Evolutionary conservation across 805 yeast genomes (phyloP), one percentile per base, ranked within the genome.

Genomic region (Pichia paraexigua): DNA sequence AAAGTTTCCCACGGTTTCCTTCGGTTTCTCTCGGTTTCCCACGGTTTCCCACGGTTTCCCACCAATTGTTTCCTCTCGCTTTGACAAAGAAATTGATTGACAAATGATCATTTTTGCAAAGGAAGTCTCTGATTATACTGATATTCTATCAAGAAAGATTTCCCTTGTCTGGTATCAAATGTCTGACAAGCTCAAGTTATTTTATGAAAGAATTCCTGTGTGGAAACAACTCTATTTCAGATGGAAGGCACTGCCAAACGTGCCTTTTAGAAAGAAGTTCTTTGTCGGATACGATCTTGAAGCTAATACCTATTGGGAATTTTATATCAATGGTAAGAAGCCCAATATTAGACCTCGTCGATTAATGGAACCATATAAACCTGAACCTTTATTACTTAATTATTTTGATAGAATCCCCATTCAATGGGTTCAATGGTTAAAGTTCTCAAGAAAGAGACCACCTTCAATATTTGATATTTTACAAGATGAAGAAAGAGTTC

Each of bases 221-320:
- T 71, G 76, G 70, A 78, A 73, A 61, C 76, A 77, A 46, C 51
- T 78, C 0, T 69, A 74, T 50, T 76, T 78, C 65, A 71, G 71
- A 57, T 87, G 83, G 80, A 77, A 75, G 58, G 75, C 90, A 0
- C 65, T 85, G 5, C 67, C 83, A 43, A 76, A 71, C 44, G 73
- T 87, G 4, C 95, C 95, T 0, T 81, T 86, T 64, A 74, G 95
- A 41, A 75, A 74, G 50, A 75, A 73, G 62, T 87, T 82, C 70
- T 86, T 87, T 58, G 73, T 82, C 41, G 87, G 89, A 2, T 87
- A 85, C 61, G 95, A 87, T 61, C 71, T 88, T n/a, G 81, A 80
- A 41, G 95, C 94, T 2, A 87, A 87, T 64, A 81, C 92, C 2
- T 87, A 83, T 68, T 87, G 95, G 95, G 96, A 87, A 63, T 82